These are phyloP conservation scores for Penicillium frequentans DNA, from an alignment of 2,329 filamentous ascomycete genomes.

Conservation along the genomic window DNA sequence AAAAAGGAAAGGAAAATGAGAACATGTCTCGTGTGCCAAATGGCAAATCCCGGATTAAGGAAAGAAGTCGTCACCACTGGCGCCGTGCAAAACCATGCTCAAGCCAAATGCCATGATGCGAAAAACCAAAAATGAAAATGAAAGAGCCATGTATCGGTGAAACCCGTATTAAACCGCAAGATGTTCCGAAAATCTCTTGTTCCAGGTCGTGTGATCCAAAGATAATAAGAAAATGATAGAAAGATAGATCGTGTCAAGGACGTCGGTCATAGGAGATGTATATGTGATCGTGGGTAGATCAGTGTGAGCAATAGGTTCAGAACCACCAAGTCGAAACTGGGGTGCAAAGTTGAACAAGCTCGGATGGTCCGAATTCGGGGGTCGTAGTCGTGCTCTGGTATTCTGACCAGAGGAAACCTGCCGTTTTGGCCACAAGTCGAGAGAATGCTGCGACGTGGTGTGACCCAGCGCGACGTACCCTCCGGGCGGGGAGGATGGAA, in stretches of 20 bases:
- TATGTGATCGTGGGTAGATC: conserved; percentile 2
- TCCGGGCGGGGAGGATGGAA: conserved; percentile 6
- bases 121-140: conserved; percentile 3
- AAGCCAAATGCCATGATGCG: conserved; percentile 12
- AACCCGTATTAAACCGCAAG: background rate
- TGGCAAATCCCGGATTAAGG: conserved; percentile 6
- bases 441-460: background rate
- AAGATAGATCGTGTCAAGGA: conserved; percentile 5
- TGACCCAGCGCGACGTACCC: conserved; percentile 8
- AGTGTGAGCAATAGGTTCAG: background rate
- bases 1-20: background rate
- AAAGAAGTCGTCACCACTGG: conserved; percentile 9
- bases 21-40: conserved; percentile 11
- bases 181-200: background rate
- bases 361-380: background rate
- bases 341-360: background rate
- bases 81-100: conserved; percentile 14
- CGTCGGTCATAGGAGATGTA: background rate
- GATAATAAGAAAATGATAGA: conserved; percentile 1
- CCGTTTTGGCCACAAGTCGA: background rate
- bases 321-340: conserved; percentile 2
- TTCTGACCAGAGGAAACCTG: conserved; percentile 1
- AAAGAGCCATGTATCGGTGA: background rate
- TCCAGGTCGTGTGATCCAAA: conserved; percentile 7
- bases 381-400: conserved; percentile 4